These are phyloP conservation scores for Trichopus zeylanicus DNA, from an alignment of 116 monocot genomes.

Conservation along the genomic window DNA sequence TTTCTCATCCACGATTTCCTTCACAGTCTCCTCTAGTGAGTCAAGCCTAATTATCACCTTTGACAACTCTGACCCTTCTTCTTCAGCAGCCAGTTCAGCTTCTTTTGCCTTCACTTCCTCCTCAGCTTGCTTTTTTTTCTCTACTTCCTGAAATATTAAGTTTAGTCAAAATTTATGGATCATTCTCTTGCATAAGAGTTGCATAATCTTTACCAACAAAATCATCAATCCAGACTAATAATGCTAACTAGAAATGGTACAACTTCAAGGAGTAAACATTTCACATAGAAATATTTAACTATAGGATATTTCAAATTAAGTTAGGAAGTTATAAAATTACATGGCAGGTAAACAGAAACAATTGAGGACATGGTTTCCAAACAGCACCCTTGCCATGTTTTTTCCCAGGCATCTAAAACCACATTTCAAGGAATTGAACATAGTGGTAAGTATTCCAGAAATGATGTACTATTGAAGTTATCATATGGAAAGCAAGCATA, in stretches of 20 bases:
- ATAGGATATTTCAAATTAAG: too few relatives aligned
- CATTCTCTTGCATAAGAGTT: neutral
- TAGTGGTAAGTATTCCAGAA: neutral
- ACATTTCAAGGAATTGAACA: neutral
- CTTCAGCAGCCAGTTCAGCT: conserved; percentile 28
- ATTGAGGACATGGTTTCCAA: neutral
- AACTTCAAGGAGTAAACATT: neutral
- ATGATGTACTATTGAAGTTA: neutral
- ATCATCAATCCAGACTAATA: neutral
- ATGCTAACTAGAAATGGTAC: neutral
- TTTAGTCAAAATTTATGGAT: neutral
- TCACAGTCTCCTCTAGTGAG: conserved; percentile 63
- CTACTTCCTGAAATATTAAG: conserved; percentile 16
- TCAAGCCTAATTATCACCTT: conserved; percentile 60
- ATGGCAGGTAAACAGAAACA: neutral
- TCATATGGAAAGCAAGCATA: neutral
- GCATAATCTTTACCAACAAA: neutral
- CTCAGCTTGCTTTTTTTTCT: conserved; percentile 36
- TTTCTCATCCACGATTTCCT: conserved; percentile 53
- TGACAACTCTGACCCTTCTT: conserved; percentile 36
- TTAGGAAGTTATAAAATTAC: neutral
- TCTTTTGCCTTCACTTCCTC: conserved; percentile 47
- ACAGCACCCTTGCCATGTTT: neutral
- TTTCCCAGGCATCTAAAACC: neutral
- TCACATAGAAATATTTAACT: too few relatives aligned